Evolutionary conservation across 805 yeast species (phyloP).

Genomic region (Tetrapisispora namnaoensis): DNA sequence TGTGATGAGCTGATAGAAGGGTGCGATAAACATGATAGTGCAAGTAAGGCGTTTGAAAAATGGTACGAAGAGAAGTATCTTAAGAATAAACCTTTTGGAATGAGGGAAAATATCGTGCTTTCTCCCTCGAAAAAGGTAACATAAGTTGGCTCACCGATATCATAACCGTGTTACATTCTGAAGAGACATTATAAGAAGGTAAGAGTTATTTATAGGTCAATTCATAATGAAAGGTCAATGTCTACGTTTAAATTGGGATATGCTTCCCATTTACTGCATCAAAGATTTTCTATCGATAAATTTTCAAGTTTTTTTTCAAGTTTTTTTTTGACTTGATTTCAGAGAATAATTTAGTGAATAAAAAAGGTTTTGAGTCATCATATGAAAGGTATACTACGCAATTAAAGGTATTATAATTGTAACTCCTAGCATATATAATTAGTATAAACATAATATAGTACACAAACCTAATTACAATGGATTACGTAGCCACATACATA

Average conservation of each 20-base stretch:
- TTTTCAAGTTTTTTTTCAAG: neutral
- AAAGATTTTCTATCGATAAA: neutral
- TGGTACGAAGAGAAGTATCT: constrained; percentile 20
- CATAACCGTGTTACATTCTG: no score
- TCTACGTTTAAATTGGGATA: no score
- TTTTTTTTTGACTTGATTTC: no score
- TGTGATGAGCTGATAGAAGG: constrained; percentile 11
- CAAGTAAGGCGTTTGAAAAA: constrained; percentile 12
- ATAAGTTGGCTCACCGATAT: neutral
- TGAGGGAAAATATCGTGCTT: constrained; percentile 12
- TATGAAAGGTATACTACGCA: neutral
- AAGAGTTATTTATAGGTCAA: no score
- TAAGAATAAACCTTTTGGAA: constrained; percentile 25
- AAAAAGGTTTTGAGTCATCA: neutral
- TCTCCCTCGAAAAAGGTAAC: constrained; percentile 13
- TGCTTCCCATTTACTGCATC: no score
- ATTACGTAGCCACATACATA: constrained; percentile 2
- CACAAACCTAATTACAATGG: neutral
- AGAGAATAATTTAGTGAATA: neutral
- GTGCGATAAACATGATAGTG: constrained; percentile 9
- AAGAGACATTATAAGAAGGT: no score
- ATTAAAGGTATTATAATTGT: no score
- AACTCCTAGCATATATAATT: no score
- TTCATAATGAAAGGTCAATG: no score
- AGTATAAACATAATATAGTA: neutral